Evolutionary conservation across 2,329 filamentous ascomycete species (phyloP), one percentile per base, ranked within the genome.

Genomic region (Phyllosticta citriasiana): DNA sequence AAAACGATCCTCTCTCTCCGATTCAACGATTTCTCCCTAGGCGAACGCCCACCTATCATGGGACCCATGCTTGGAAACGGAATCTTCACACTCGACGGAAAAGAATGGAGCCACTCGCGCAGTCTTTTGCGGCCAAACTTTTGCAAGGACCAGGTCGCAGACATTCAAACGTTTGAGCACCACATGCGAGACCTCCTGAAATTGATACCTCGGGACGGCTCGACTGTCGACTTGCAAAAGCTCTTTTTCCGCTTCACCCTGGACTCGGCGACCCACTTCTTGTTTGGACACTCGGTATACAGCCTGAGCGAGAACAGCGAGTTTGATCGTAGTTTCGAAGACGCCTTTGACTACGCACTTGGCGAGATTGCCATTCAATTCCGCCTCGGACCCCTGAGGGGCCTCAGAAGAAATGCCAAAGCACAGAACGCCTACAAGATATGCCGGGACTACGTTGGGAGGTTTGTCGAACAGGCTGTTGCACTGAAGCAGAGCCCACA

Each of bases 171-270:
- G 1, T 85, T 88, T 57, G 85, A 88, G 66, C 73, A 70, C 2
- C 84, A 88, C 72, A 76, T 87, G 14, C 71, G 77, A 30, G 75
- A 80, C 24, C 73, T 90, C 60, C 76, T 88, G 25, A 74, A 77
- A 16, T 78, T 79, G 22, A 78, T 89, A 9, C 84, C 84, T 0
- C 10, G 12, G 10, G 74, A 82, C 62, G 79, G 85, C 54, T 72
- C 71, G 70, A 22, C 64, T 10, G 66, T 75, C 33, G 72, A 76
- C 61, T 60, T 76, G 6, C 74, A 75, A 57, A 66, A 68, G 22
- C 70, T 79, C 7, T 79, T 80, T 69, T 80, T 79, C 71, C 69
- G 72, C 22, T 63, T 79, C 14, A 80, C 78, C 1, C 76, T 80
- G 57, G 78, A 80, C 63, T 72, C 76, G 14, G 77, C 78, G 0